phyloP scores from a whole-genome alignment of 2,329 filamentous ascomycete genomes.

The Hortaea werneckii region DNA sequence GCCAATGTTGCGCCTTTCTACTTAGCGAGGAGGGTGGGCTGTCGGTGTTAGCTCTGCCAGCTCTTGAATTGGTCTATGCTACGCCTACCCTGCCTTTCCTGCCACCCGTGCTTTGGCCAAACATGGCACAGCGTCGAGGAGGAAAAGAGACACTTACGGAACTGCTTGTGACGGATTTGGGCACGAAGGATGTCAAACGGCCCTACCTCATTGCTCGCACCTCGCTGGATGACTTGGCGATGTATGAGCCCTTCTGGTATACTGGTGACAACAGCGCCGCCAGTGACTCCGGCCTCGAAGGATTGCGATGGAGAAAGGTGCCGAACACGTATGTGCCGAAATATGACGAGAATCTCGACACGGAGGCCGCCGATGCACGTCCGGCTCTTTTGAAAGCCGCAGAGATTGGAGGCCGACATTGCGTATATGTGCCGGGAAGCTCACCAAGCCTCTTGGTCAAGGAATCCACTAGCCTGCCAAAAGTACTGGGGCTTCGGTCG shows the following conservation, averaged over 20 bases:
- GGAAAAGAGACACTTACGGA: constrained; percentile 68
- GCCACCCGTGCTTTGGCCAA: constrained; percentile 62
- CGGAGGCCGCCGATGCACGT: constrained; percentile 26
- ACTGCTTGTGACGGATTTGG: constrained; percentile 73
- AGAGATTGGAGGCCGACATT: constrained; percentile 64
- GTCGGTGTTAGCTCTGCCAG: constrained; percentile 66
- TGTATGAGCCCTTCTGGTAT: constrained; percentile 71
- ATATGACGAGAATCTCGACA: constrained; percentile 40
- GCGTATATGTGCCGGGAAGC: constrained; percentile 71
- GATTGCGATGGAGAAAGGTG: constrained; percentile 67
- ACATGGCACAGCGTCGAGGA: constrained; percentile 59
- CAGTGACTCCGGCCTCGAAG: not conserved
- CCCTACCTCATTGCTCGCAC: constrained; percentile 79
- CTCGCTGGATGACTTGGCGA: constrained; percentile 66
- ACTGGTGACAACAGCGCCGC: not conserved
- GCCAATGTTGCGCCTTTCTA: constrained; percentile 62
- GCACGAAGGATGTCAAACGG: constrained; percentile 57
- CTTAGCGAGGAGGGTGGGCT: constrained; percentile 61
- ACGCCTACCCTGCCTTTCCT: constrained; percentile 70
- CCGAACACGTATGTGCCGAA: constrained; percentile 58
- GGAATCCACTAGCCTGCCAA: constrained; percentile 65
- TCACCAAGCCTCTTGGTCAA: constrained; percentile 77
- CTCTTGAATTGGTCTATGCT: constrained; percentile 62
- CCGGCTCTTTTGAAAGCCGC: constrained; percentile 47
- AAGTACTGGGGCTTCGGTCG: constrained; percentile 36